Evolutionary conservation across 2,329 filamentous ascomycete species (phyloP).

Genomic region (Fusarium begoniae): DNA sequence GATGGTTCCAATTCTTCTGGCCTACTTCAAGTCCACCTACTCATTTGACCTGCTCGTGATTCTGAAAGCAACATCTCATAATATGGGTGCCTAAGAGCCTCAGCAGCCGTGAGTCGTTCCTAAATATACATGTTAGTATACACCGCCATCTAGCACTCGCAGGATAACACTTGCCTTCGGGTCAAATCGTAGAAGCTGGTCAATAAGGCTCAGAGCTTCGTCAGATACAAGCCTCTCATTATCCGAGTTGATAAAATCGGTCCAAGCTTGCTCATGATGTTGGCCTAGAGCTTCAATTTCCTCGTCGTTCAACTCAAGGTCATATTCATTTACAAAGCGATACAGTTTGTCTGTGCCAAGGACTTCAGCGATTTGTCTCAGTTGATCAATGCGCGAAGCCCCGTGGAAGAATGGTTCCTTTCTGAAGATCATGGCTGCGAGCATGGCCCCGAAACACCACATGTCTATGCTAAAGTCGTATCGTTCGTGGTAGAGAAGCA

Average conservation of each 20-base stretch:
- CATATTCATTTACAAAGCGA: conserved; percentile 96
- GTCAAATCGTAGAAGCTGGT: conserved; percentile 94
- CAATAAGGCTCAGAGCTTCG: conserved; percentile 95
- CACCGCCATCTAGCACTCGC: accelerated
- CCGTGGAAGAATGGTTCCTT: conserved; percentile 99
- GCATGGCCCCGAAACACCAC: conserved; percentile 99
- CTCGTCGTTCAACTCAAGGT: conserved; percentile 94
- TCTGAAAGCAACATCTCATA: background rate
- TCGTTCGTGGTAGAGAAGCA: conserved; percentile 95
- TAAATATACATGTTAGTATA: background rate
- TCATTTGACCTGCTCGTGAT: background rate
- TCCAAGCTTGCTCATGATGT: conserved; percentile 95
- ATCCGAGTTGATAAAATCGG: conserved; percentile 91
- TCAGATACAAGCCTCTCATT: conserved; percentile 95
- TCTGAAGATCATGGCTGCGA: conserved; percentile 98
- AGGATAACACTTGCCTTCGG: conserved; percentile 74
- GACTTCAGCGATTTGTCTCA: conserved; percentile 97
- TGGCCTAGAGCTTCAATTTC: conserved; percentile 95
- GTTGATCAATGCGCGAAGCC: conserved; percentile 93
- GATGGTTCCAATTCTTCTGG: background rate
- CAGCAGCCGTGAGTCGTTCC: background rate
- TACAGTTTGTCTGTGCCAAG: conserved; percentile 95
- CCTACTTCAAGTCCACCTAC: background rate
- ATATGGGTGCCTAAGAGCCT: conserved; percentile 4
- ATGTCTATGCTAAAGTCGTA: conserved; percentile 99